Evolutionary conservation across 1,284 basidiomycete species (phyloP).

Genomic region (Cryptococcus sp.): DNA sequence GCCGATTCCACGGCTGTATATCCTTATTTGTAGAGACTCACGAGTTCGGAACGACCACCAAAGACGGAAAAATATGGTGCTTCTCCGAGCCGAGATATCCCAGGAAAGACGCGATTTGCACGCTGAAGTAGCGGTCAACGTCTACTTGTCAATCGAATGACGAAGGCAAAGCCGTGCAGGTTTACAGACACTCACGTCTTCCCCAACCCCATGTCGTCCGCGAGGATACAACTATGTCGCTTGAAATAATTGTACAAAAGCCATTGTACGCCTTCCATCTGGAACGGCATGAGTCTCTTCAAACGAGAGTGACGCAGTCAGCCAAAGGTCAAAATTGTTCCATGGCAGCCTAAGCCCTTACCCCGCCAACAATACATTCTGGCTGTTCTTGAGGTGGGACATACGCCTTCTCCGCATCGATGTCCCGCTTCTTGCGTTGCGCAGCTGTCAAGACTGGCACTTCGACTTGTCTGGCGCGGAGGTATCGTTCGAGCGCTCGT

Average conservation of each 20-base stretch:
- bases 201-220: slow-evolving; percentile 93
- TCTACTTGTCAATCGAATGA: too few relatives aligned
- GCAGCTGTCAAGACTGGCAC: slow-evolving; percentile 58
- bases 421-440: slow-evolving; percentile 43
- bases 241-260: slow-evolving; percentile 86
- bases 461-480: slow-evolving; percentile 64
- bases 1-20: too few relatives aligned
- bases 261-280: slow-evolving; percentile 94
- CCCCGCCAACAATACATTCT: slow-evolving; percentile 53
- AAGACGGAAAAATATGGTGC: slow-evolving; percentile 66
- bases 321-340: not conserved
- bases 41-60: slow-evolving; percentile 91
- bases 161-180: too few relatives aligned
- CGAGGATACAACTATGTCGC: slow-evolving; percentile 85
- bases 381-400: slow-evolving; percentile 53
- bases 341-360: slow-evolving; percentile 28
- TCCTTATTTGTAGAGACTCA: slow-evolving; percentile 70
- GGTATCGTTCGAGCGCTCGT: slow-evolving; percentile 65
- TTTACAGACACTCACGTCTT: slow-evolving; percentile 42
- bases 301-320: not conserved
- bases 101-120: slow-evolving; percentile 85
- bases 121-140: slow-evolving; percentile 57
- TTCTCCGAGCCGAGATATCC: slow-evolving; percentile 66
- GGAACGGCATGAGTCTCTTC: slow-evolving; percentile 77
- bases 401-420: slow-evolving; percentile 24